Evolutionary conservation across 768 basidiomycete species (phyloP).

Genomic region (Hericium erinaceus): DNA sequence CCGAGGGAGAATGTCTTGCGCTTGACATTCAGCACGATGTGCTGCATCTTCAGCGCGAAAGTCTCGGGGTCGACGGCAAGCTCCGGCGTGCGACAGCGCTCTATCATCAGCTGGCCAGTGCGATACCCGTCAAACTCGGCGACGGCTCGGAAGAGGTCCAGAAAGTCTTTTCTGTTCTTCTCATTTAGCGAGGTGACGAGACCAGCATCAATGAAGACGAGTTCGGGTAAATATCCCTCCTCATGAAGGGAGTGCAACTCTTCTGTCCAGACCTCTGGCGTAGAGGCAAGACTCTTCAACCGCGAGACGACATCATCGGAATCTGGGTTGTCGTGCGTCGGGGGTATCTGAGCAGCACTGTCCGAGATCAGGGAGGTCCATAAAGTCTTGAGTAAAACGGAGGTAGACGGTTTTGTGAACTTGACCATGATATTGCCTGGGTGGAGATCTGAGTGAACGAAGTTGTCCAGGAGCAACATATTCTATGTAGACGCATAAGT

Average conservation of each 20-base stretch:
- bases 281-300: conserved; percentile 51
- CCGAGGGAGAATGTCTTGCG: conserved; percentile 95
- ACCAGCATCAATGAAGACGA: conserved; percentile 95
- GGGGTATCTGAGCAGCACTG: conserved; percentile 13
- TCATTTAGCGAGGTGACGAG: conserved; percentile 82
- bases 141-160: conserved; percentile 92
- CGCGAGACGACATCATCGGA: conserved; percentile 49
- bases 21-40: conserved; percentile 87
- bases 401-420: conserved; percentile 77
- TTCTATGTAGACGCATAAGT: conserved; percentile 41
- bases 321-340: conserved; percentile 6
- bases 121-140: conserved; percentile 97
- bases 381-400: conserved; percentile 52
- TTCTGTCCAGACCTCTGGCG: conserved; percentile 58
- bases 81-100: conserved; percentile 86
- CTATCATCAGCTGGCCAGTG: conserved; percentile 92
- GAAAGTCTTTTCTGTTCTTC: conserved; percentile 83
- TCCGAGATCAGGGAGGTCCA: conserved; percentile 42
- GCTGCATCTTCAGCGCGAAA: conserved; percentile 96
- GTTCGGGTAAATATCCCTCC: conserved; percentile 83
- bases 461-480: conserved; percentile 97
- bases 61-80: conserved; percentile 87
- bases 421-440: conserved; percentile 98
- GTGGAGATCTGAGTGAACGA: conserved; percentile 87
- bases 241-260: conserved; percentile 53